A percentile compares a stretch with the other conserved stretches of the same genome.
These are phyloP conservation scores for Lathyrus oleraceus DNA, from an alignment of 306 rosid species.

Conservation along the genomic window DNA sequence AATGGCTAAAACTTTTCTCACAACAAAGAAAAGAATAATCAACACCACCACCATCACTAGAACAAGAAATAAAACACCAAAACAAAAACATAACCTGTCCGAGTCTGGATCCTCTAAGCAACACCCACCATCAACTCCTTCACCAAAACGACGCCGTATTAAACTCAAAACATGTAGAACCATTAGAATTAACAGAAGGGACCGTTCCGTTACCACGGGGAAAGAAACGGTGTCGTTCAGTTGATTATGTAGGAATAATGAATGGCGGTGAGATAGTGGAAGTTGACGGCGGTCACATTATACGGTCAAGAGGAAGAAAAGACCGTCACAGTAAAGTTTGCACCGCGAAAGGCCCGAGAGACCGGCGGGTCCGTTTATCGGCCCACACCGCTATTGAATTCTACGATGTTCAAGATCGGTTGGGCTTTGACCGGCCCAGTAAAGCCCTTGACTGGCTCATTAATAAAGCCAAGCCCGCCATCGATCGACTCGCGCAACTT, in stretches of 20 bases:
- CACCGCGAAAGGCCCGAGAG: slow-evolving; percentile 88
- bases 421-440: slow-evolving; percentile 93
- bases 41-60: slow-evolving; percentile 19
- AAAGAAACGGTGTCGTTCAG: slow-evolving; percentile 35
- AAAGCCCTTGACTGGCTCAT: slow-evolving; percentile 97
- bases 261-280: slow-evolving; percentile 68
- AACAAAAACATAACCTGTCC: slow-evolving; percentile 8
- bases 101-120: slow-evolving; percentile 79
- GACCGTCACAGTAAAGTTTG: slow-evolving; percentile 95
- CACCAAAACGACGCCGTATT: slow-evolving; percentile 13
- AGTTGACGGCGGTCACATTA: slow-evolving; percentile 88
- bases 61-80: slow-evolving; percentile 12
- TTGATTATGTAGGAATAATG: slow-evolving; percentile 56
- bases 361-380: slow-evolving; percentile 85
- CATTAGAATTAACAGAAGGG: neutral
- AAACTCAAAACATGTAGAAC: neutral
- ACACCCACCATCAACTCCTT: slow-evolving; percentile 30
- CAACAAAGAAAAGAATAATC: neutral
- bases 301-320: slow-evolving; percentile 74
- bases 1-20: slow-evolving; percentile 54
- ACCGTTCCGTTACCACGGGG: neutral
- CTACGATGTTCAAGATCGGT: slow-evolving; percentile 89
- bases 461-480: slow-evolving; percentile 73
- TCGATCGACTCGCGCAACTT: slow-evolving; percentile 75
- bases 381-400: slow-evolving; percentile 91